Conservation (phyloP, 23 red algal species). For the Gracilaria gracilis region DNA sequence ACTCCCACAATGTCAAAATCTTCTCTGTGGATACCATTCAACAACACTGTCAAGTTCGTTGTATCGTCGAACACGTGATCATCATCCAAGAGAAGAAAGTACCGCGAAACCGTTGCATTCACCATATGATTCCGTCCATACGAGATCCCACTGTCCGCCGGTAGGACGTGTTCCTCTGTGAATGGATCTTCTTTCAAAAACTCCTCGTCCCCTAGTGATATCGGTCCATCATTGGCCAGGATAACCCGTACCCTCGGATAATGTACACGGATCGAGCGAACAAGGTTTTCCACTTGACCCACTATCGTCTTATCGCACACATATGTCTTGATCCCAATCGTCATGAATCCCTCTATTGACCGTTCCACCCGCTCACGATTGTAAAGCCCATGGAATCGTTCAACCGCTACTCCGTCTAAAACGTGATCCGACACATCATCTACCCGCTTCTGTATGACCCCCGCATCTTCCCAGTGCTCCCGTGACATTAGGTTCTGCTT, state of each 20-base stretch:
- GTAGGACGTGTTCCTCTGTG: constrained; percentile 44
- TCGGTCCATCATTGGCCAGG: constrained; percentile 58
- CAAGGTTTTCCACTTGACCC: constrained; percentile 35
- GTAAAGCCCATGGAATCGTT: constrained; percentile 49
- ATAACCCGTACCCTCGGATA: constrained; percentile 43
- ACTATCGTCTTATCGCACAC: constrained; percentile 41
- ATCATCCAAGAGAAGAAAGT: constrained; percentile 58
- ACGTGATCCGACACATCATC: constrained; percentile 10
- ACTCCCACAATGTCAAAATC: constrained; percentile 50
- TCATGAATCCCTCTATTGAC: constrained; percentile 40
- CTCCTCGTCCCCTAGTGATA: constrained; percentile 10
- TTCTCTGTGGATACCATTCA: constrained; percentile 50
- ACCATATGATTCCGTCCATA: constrained; percentile 62
- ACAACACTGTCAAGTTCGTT: constrained; percentile 44
- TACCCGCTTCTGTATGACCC: neutral
- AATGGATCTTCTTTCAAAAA: constrained; percentile 46
- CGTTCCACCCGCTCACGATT: constrained; percentile 33
- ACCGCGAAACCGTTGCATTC: constrained; percentile 38
- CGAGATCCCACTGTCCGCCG: constrained; percentile 53
- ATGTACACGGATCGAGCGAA: constrained; percentile 60
- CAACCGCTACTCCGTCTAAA: constrained; percentile 29
- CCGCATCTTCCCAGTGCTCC: constrained; percentile 1
- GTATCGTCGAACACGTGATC: constrained; percentile 67
- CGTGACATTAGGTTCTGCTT: neutral
- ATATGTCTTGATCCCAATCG: constrained; percentile 62